Base-by-base conservation (phyloP, 2,329 filamentous ascomycete genomes). In the Nemania bipapillata region DNA sequence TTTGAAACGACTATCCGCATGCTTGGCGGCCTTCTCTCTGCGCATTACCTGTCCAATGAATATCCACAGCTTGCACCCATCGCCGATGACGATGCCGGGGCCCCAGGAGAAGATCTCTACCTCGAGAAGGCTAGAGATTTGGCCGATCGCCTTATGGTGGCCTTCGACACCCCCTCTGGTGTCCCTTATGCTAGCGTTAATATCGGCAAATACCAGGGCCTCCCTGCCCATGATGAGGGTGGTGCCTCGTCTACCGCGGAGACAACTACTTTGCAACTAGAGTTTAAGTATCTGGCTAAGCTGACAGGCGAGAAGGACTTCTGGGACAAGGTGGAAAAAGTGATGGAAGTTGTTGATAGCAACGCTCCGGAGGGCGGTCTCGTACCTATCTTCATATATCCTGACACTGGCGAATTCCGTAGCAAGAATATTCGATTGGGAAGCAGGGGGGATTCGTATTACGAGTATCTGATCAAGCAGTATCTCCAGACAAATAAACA, bases 1-100 rank as follows among this genome's bases (percentile, higher is more conserved):
- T 99, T 98, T 75, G 96, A 99, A 83, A 98, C 95, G 7, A 98
- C 95, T 0, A 98, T 98, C 75, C 92, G 96, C 60, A 98, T 98
- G 94, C 85, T 99, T 57, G 96, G 96, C 17, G 96, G 96, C 11
- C 84, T 99, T 49, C 85, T 99, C 37, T 94, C 94, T 1, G 96
- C 96, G 9, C 94, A 99, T 79, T 98, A 98, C 80, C 86, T 99
- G n/a, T 95, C 94, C 24, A 96, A 89, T 26, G 87, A 88, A 63
- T 95, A 91, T 73, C 93, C 94, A 0, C 81, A 91, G n/a, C 85
- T 97, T 73, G 94, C 94, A 12, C 90, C 93, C 0, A 84, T 94
- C 65, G 77, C 83, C 5, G 90, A 92, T 22, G 90, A 94, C 70
- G 91, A 94, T 74, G 84, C 86, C 22, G 92, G 92, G 26, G 85